A percentile compares a stretch with the other conserved stretches of the same genome.
phyloP scores from a whole-genome alignment of 495 filamentous ascomycete species.

The Chaetomium fimeti region DNA sequence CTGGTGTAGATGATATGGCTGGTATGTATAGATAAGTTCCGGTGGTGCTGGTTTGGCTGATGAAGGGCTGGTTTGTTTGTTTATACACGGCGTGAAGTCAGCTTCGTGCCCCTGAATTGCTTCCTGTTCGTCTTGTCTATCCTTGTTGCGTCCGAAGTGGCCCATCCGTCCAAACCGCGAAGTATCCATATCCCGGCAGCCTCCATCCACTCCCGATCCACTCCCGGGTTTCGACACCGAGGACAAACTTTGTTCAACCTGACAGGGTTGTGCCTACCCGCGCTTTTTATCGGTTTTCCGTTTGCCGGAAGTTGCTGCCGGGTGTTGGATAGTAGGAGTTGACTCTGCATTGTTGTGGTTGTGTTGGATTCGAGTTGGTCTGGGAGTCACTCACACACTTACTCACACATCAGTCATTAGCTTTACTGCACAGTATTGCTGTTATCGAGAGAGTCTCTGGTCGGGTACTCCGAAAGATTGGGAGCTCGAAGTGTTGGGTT shows the following conservation, averaged over 20 bases:
- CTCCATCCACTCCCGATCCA: not conserved
- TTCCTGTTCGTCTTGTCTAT: not conserved
- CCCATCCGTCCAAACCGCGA: not conserved
- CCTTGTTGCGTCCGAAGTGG: not conserved
- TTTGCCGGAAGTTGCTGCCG: constrained; percentile 4
- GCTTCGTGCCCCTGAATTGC: not conserved
- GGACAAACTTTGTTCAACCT: not conserved
- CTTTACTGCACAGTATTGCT: not conserved
- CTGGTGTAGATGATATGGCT: not conserved
- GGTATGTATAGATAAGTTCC: not conserved
- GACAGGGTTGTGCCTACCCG: constrained; percentile 5
- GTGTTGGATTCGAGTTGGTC: not conserved
- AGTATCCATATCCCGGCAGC: not conserved
- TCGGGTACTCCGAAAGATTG: not conserved
- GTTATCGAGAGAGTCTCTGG: not conserved
- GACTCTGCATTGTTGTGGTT: not conserved
- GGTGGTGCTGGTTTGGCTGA: not conserved
- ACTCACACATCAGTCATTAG: constrained; percentile 6
- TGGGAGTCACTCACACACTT: not conserved
- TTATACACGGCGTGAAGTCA: not conserved
- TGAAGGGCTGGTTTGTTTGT: not conserved
- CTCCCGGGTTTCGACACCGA: not conserved
- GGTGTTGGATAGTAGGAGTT: not conserved
- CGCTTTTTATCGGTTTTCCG: not conserved
- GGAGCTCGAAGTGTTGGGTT: not conserved